These are phyloP conservation scores for Quercus suber DNA, from an alignment of 306 rosid genomes.

Conservation along the genomic window DNA sequence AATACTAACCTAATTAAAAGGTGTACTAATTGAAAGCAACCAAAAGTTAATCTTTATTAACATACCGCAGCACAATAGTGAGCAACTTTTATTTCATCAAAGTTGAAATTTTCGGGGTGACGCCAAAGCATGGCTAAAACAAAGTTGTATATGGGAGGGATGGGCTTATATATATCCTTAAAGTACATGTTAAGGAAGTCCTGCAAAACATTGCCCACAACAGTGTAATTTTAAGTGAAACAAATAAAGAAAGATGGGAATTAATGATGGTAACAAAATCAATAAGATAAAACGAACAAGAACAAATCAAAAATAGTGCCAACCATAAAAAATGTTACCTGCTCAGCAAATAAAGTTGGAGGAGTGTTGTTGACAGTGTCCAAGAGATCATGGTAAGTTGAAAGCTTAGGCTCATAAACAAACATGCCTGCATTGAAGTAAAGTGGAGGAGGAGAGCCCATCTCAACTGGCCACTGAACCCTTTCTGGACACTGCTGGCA, in stretches of 20 bases:
- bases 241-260: neutral
- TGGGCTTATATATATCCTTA: constrained; percentile 44
- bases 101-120: constrained; percentile 60
- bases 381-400: constrained; percentile 42
- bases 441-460: constrained; percentile 48
- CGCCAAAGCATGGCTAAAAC: constrained; percentile 64
- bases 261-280: neutral
- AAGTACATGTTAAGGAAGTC: constrained; percentile 74
- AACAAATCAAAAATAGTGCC: neutral
- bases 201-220: constrained; percentile 13
- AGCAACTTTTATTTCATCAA: constrained; percentile 48
- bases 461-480: constrained; percentile 49
- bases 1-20: neutral
- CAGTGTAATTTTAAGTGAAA: neutral
- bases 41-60: neutral
- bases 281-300: neutral
- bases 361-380: constrained; percentile 40
- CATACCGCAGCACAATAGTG: constrained; percentile 74
- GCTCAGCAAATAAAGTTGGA: constrained; percentile 59
- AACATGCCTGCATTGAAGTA: constrained; percentile 77
- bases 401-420: constrained; percentile 46
- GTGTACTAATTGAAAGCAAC: neutral
- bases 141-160: constrained; percentile 51
- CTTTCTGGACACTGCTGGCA: constrained; percentile 62
- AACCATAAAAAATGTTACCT: constrained; percentile 19